Evolutionary conservation across 2,329 filamentous ascomycete species (phyloP).

Genomic region (Stromatinia cepivora): DNA sequence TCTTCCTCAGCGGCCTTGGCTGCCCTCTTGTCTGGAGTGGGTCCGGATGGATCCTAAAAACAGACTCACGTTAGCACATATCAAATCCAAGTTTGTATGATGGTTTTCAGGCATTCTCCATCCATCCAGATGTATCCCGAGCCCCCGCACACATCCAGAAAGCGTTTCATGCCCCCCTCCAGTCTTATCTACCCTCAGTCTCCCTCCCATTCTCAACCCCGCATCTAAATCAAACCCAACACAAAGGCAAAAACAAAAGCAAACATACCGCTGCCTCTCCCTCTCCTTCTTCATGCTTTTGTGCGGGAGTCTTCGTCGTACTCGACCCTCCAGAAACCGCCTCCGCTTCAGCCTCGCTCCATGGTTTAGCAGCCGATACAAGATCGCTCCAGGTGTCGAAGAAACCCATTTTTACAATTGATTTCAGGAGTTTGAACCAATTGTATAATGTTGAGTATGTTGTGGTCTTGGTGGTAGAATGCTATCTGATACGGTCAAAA

Average conservation of each 20-base stretch:
- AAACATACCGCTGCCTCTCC: constrained; percentile 36
- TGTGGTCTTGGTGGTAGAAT: constrained; percentile 19
- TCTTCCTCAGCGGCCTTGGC: constrained; percentile 43
- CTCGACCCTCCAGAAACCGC: constrained; percentile 41
- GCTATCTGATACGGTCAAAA: constrained; percentile 19
- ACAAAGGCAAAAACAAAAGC: background rate
- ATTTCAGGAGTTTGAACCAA: constrained; percentile 25
- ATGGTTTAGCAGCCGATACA: constrained; percentile 64
- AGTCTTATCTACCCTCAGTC: background rate
- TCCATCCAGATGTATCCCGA: background rate
- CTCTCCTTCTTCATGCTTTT: constrained; percentile 50
- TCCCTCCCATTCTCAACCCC: background rate
- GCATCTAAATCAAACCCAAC: background rate
- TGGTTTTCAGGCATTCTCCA: background rate
- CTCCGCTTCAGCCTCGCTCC: constrained; percentile 65
- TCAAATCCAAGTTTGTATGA: background rate
- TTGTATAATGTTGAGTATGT: constrained; percentile 24
- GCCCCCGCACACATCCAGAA: constrained; percentile 15
- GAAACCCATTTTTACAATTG: constrained; percentile 56
- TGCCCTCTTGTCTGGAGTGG: constrained; percentile 37
- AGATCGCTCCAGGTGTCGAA: constrained; percentile 65
- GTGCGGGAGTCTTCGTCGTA: constrained; percentile 47
- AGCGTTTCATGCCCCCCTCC: background rate
- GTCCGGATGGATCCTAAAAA: constrained; percentile 30
- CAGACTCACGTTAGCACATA: background rate